phyloP scores from a whole-genome alignment of 1,139 yeast species.

The Taphrina flavorubra region DNA sequence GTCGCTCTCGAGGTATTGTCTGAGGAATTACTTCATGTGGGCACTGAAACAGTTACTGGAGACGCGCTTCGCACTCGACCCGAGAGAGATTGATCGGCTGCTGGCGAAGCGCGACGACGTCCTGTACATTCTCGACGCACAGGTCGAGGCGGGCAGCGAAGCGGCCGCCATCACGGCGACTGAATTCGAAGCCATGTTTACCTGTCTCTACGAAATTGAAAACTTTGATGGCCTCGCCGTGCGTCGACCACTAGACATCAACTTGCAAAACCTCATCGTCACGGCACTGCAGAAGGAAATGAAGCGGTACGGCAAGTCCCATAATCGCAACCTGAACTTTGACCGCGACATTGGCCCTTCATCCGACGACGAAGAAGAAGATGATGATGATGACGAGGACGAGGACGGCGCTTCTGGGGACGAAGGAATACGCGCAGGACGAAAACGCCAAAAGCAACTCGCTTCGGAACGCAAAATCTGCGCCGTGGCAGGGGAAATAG shows the following conservation, averaged over 20 bases:
- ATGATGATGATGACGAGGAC: slow-evolving; percentile 35
- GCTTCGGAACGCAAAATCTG: slow-evolving; percentile 43
- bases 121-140: slow-evolving; percentile 19
- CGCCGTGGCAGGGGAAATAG: slow-evolving; percentile 45
- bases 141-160: slow-evolving; percentile 18
- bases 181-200: slow-evolving; percentile 33
- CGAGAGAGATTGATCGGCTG: slow-evolving; percentile 7
- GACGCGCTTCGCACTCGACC: slow-evolving; percentile 25
- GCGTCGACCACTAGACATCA: slow-evolving; percentile 12
- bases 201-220: slow-evolving; percentile 28
- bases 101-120: slow-evolving; percentile 26
- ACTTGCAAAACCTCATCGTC: slow-evolving; percentile 14
- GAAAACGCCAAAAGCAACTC: background rate
- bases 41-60: slow-evolving; percentile 37
- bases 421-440: background rate
- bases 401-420: slow-evolving; percentile 5
- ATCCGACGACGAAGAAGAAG: slow-evolving; percentile 31
- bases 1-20: slow-evolving; percentile 24
- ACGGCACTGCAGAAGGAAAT: slow-evolving; percentile 11
- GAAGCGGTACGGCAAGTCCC: slow-evolving; percentile 34
- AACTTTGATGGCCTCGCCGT: slow-evolving; percentile 30
- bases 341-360: slow-evolving; percentile 7
- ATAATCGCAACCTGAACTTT: slow-evolving; percentile 12
- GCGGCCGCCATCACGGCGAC: slow-evolving; percentile 12
- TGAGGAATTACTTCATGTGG: slow-evolving; percentile 45